Evolutionary conservation across 371 early-diverging fungal genomes (phyloP), one percentile per base, ranked within the genome.

Genomic region (Basidiobolus meristosporus): DNA sequence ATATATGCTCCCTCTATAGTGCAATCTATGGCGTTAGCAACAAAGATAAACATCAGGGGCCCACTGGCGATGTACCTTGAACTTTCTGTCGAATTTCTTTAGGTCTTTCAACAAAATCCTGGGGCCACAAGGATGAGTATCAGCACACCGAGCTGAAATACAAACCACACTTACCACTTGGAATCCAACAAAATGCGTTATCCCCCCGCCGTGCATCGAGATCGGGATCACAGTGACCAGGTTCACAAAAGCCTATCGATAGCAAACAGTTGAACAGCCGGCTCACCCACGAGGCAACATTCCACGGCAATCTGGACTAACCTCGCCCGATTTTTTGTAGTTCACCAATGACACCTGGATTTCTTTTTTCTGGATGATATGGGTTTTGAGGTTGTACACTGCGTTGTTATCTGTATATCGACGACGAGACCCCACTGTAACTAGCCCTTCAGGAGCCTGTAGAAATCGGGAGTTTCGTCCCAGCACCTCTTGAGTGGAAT

Each of bases 171-270:
- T 17, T 47, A 47, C 48, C 1, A 74, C 65, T 48, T 77, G 78
- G 35, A 81, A 62, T 9, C 76, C 81, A 36, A 81, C 73, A 61
- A 69, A 75, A 41, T 63, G 70, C 14, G 59, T 52, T 11, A 72
- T 53, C 20, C 29, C 35, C 4, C 56, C 56, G 19, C 47, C 31
- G 5, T 59, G 64, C n/a, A n/a, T n/a, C 7, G 50, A 53, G 9
- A 79, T 56, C 0, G 80, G 77, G 26, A 82, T 69, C 7, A 77
- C 60, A 6, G 79, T 77, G 16, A 77, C 48, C 17, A 75, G 52
- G 46, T 77, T 79, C 46, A 77, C 68, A 60, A 82, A 82, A n/a
- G 80, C 73, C 61, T 64, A 69, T 5, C 74, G 73, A 7, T 57
- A n/a, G n/a, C n/a, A n/a, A n/a, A n/a, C n/a, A n/a, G n/a, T n/a